Percentiles rank a stretch among this genome's conserved stretches.
Conservation (phyloP, 2,329 filamentous ascomycete species). For the Colletotrichum eremochloae region DNA sequence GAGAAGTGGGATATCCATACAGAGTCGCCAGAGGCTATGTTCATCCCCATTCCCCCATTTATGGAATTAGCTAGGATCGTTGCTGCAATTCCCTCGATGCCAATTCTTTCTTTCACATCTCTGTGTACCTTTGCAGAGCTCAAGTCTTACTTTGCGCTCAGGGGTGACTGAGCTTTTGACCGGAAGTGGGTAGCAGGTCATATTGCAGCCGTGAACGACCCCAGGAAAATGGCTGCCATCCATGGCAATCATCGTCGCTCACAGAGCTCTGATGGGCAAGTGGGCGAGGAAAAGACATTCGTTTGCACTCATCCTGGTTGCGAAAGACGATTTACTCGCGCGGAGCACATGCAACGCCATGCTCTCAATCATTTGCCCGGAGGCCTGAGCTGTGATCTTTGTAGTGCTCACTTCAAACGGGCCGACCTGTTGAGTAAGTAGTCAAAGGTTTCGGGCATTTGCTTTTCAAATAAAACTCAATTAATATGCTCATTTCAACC, state of each 20-base stretch:
- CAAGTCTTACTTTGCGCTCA: neutral
- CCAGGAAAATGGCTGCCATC: slow-evolving; percentile 1
- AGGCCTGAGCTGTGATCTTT: slow-evolving; percentile 69
- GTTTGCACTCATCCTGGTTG: slow-evolving; percentile 61
- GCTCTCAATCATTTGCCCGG: slow-evolving; percentile 67
- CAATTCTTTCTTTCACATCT: neutral
- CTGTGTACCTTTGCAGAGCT: neutral
- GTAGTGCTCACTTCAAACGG: slow-evolving; percentile 71
- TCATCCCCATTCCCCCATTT: slow-evolving; percentile 38
- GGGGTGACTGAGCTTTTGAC: slow-evolving; percentile 2
- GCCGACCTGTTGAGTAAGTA: slow-evolving; percentile 61
- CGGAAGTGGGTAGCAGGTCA: slow-evolving; percentile 22
- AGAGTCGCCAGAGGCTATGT: slow-evolving; percentile 3
- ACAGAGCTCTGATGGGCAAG: slow-evolving; percentile 24
- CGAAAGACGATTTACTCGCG: slow-evolving; percentile 66
- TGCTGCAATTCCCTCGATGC: neutral
- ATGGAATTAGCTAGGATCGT: slow-evolving; percentile 2
- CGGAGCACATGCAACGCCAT: slow-evolving; percentile 71
- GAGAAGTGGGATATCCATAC: slow-evolving; percentile 19
- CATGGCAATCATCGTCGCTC: slow-evolving; percentile 22
- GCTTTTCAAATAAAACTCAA: neutral
- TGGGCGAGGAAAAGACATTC: slow-evolving; percentile 33
- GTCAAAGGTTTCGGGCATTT: neutral
- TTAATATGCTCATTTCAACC: neutral
- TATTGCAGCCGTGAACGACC: slow-evolving; percentile 9